Percentiles rank a stretch among this genome's conserved stretches.
These are phyloP conservation scores for barley (Hordeum vulgare) DNA, from an alignment of 176 grass and related monocot genomes.

Conservation along the genomic window MorexV3_pseudomolecules_assembly NC_058520.1:592618146-592618645, in stretches of 20 bases:
- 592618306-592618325: neutral
- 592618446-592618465: neutral
- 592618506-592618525: neutral
- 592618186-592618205: neutral
- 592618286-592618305: neutral
- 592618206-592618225: neutral
- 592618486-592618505: neutral
- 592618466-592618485: neutral
- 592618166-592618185: neutral
- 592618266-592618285: neutral
- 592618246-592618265: neutral
- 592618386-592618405: neutral
- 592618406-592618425: neutral
- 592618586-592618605: too few relatives aligned
- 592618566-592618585: neutral
- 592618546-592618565: neutral
- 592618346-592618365: neutral
- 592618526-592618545: constrained; percentile 7
- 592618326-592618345: neutral
- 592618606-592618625: too few relatives aligned
- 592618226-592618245: neutral
- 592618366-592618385: neutral
- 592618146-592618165: neutral
- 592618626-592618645: too few relatives aligned
- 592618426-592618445: neutral